Conservation (phyloP, 1,284 basidiomycete genomes). For the Heliocybe sulcata region DNA sequence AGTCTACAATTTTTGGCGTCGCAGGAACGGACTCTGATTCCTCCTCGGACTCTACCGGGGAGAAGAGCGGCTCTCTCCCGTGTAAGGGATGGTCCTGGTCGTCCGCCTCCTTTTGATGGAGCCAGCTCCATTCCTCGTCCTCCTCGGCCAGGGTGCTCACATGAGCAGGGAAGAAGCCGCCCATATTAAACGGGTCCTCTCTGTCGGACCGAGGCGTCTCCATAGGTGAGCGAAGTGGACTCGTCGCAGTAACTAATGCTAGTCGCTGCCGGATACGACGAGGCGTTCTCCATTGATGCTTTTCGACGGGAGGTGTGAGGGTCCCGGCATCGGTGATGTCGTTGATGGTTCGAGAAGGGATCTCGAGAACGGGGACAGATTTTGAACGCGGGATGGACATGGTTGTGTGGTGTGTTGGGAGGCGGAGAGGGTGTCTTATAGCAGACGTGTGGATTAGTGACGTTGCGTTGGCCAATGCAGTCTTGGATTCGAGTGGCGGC, state of each 20-base stretch:
- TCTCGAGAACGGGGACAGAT: conserved; percentile 21
- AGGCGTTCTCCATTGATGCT: neutral
- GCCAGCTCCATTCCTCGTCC: conserved; percentile 34
- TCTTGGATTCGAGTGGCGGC: neutral
- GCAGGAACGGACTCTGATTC: conserved; percentile 15
- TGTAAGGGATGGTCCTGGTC: conserved; percentile 13
- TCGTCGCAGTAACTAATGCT: neutral
- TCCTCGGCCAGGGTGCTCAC: conserved; percentile 14
- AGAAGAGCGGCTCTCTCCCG: conserved; percentile 12
- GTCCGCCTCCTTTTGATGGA: conserved; percentile 20
- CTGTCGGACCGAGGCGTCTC: neutral
- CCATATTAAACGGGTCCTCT: conserved; percentile 43
- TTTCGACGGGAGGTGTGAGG: neutral
- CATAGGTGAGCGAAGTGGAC: neutral
- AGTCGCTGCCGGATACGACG: neutral
- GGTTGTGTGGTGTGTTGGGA: neutral
- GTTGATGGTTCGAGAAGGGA: conserved; percentile 17
- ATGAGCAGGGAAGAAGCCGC: conserved; percentile 40
- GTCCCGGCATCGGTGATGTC: neutral
- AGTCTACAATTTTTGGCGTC: conserved; percentile 16
- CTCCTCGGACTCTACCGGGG: conserved; percentile 17
- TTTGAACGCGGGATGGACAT: conserved; percentile 1
- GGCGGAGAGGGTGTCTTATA: neutral
- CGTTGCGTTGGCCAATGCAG: neutral
- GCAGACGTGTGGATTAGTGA: neutral